Base-by-base conservation (phyloP, 1,284 basidiomycete species). In the Fomitopsis schrenkii region DNA sequence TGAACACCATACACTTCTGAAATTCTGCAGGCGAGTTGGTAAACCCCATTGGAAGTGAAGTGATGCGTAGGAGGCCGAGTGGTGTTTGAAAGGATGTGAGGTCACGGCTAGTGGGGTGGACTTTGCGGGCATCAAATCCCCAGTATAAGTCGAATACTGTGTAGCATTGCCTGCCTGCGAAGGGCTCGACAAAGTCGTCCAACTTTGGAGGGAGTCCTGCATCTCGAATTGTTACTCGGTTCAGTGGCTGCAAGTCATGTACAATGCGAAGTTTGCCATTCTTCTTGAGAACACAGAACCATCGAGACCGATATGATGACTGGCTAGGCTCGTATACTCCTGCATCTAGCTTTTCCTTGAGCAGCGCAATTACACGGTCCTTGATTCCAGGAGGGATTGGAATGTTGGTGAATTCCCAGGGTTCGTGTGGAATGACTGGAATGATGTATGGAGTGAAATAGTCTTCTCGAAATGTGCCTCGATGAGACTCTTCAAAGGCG, bases 231-330 rank as follows among this genome's bases (percentile, higher is more conserved):
- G 48, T 33, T 10, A 52, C 48, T 10, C 28, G 35, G 40, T 74
- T 75, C 0, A 74, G 59, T 17, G 64, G 67, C 55, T 73, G 71
- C 7, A 74, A 61, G 53, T 74, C 71, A 55, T 72, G 68, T 5
- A 75, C 71, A 12, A 71, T 50, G 4, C 70, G 62, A 0, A 74
- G 60, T 5, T 67, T 67, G n/a, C 69, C 65, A 65, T 66, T 67
- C 44, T 71, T 72, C 64, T 77, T 75, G 8, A 68, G n/a, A 0
- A 82, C 72, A 57, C 74, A 79, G 52, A 82, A 81, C 78, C 77
- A 80, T n/a, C n/a, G n/a, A n/a, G n/a, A n/a, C n/a, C n/a, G n/a
- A n/a, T n/a, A n/a, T n/a, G n/a, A n/a, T n/a, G 75, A 75, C 41
- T 0, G 73, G 76, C 0, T 69, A 61, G 59, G 81, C 81, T 0